Evolutionary conservation across 2,329 filamentous ascomycete genomes (phyloP).

Genomic region (Cordyceps fumosorosea): DNA sequence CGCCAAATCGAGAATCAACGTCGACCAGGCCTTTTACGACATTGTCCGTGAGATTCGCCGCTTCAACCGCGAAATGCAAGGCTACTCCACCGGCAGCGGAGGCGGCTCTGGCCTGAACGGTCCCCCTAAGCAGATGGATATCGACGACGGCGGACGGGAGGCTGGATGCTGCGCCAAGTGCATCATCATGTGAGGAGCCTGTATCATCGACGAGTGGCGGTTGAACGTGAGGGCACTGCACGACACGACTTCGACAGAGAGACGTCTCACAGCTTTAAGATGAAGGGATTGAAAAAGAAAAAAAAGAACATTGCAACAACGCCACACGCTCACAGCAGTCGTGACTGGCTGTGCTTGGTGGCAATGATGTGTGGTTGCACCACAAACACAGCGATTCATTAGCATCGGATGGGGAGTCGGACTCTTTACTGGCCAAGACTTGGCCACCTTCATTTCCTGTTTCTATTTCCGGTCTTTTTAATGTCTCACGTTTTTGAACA

Average conservation of each 20-base stretch:
- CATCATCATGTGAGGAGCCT: slow-evolving; percentile 67
- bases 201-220: not conserved
- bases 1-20: slow-evolving; percentile 95
- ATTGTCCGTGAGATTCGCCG: slow-evolving; percentile 95
- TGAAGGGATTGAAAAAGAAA: not conserved
- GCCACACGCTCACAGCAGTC: not conserved
- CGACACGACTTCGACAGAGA: slow-evolving; percentile 8
- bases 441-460: slow-evolving; percentile 18
- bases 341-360: not conserved
- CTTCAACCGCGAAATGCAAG: slow-evolving; percentile 98
- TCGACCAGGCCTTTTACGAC: slow-evolving; percentile 97
- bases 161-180: slow-evolving; percentile 81
- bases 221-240: not conserved
- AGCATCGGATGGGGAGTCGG: slow-evolving; percentile 34
- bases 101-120: slow-evolving; percentile 54
- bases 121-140: slow-evolving; percentile 68
- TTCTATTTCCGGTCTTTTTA: slow-evolving; percentile 15
- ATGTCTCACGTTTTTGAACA: slow-evolving; percentile 9
- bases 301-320: slow-evolving; percentile 3
- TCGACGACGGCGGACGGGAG: slow-evolving; percentile 61
- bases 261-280: not conserved
- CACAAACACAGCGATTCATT: slow-evolving; percentile 23
- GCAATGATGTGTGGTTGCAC: slow-evolving; percentile 13
- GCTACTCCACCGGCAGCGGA: slow-evolving; percentile 67
- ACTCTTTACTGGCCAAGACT: slow-evolving; percentile 27